Conservation (phyloP, 139 green algal genomes). For the Desmodesmus armatus region DNA sequence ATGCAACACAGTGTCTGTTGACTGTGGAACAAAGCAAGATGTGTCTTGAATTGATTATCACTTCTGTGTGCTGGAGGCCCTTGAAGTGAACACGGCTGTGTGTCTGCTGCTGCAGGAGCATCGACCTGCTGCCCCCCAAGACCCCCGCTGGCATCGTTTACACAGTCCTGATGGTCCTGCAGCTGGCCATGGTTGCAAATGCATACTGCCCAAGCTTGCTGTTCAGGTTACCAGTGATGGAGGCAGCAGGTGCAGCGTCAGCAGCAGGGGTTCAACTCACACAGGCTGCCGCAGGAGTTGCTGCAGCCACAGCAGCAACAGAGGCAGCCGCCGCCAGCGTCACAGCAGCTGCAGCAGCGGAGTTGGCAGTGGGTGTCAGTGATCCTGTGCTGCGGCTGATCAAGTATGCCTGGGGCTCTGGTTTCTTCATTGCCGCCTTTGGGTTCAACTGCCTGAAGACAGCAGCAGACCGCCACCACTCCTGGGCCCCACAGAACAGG, state of each 20-base stretch:
- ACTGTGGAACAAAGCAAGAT: too few relatives aligned
- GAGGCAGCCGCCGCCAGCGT: neutral
- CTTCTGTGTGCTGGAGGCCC: too few relatives aligned
- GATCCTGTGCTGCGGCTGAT: neutral
- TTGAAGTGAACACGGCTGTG: too few relatives aligned
- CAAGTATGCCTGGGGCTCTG: slow-evolving; percentile 21
- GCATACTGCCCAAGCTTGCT: slow-evolving; percentile 18
- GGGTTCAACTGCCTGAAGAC: slow-evolving; percentile 38
- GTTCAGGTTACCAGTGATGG: neutral
- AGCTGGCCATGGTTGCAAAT: slow-evolving; percentile 5
- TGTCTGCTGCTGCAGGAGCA: slow-evolving; percentile 33
- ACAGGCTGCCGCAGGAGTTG: neutral
- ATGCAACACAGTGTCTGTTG: too few relatives aligned
- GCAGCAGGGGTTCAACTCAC: neutral
- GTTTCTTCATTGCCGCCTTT: slow-evolving; percentile 26
- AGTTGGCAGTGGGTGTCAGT: neutral
- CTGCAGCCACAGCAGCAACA: neutral
- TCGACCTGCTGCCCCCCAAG: slow-evolving; percentile 16
- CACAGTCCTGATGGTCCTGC: neutral
- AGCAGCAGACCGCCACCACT: slow-evolving; percentile 30
- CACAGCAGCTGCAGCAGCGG: neutral
- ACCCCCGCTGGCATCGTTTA: neutral
- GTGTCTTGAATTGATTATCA: too few relatives aligned
- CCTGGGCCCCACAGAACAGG: slow-evolving; percentile 14
- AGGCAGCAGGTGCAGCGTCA: neutral